phyloP scores from a whole-genome alignment of 2,329 filamentous ascomycete genomes.

The Alternaria arbusti region DNA sequence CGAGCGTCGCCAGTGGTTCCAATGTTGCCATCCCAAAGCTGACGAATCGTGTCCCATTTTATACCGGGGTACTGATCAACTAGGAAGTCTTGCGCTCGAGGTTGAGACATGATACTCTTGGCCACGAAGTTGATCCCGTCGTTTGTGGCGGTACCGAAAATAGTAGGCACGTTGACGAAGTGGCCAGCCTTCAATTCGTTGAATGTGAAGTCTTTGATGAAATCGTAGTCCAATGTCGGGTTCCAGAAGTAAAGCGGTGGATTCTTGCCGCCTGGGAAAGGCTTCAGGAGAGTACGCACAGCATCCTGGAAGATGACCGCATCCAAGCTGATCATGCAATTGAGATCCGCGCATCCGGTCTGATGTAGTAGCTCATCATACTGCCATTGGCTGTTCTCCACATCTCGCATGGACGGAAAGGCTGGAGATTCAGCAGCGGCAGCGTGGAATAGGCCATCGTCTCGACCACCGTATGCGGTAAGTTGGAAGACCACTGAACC shows the following conservation, averaged over 20 bases:
- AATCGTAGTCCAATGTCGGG: constrained; percentile 52
- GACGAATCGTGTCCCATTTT: constrained; percentile 35
- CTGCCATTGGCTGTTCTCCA: constrained; percentile 51
- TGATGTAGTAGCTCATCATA: constrained; percentile 47
- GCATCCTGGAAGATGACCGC: constrained; percentile 48
- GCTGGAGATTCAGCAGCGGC: constrained; percentile 43
- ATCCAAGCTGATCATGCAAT: constrained; percentile 48
- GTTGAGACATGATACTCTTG: constrained; percentile 41
- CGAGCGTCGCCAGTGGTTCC: constrained; percentile 30
- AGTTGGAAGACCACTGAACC: constrained; percentile 48
- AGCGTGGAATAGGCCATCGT: constrained; percentile 47
- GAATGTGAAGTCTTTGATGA: constrained; percentile 51
- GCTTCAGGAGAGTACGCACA: constrained; percentile 40
- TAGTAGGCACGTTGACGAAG: constrained; percentile 50
- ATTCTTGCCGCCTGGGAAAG: constrained; percentile 46
- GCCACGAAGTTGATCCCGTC: constrained; percentile 52
- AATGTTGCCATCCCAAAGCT: constrained; percentile 35
- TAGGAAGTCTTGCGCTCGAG: constrained; percentile 47
- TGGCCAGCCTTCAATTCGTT: constrained; percentile 45
- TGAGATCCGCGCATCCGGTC: constrained; percentile 46
- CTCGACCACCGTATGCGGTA: constrained; percentile 45
- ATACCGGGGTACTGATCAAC: constrained; percentile 49
- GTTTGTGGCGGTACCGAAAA: constrained; percentile 55
- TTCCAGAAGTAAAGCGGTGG: constrained; percentile 51
- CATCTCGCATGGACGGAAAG: constrained; percentile 49